Base-by-base conservation (phyloP, 257 asterid genomes). In the Forsythia suspensa region DNA sequence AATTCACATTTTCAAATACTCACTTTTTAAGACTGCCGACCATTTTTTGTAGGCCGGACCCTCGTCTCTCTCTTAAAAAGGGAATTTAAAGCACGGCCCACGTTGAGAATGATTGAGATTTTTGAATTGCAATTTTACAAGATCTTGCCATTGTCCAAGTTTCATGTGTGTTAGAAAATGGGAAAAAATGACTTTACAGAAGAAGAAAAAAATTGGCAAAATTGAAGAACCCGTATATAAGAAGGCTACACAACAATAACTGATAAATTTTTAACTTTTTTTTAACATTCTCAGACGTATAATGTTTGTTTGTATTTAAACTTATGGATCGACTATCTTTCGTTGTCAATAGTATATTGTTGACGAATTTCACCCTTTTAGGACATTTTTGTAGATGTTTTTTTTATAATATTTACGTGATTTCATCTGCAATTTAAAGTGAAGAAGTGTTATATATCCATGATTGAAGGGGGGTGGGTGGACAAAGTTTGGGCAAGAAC, bases 401-500 rank as follows among this genome's bases (percentile, higher is more conserved):
- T 13, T 3, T 48, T 48, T 2, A 4, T n/a, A 48, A 48, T 48
- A 48, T 48, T 48, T 18, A 46, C 5, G 9, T 55, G 6, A 18
- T 55, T 55, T 55, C 7, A 6, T 18, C 5, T 55, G 10, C 10
- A 55, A 55, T 55, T 61, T 21, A 2, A 59, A 21, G 5, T 61
- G 4, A 24, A 61, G 2, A 61, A 61, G 15, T 20, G 4, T 24
- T 20, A 61, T 9, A 37, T 24, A 24, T 21, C 69, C 69, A 61
- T 21, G 38, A 21, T 61, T 61, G 37, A 61, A 36, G 68, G 66
- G 34, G 66, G n/a, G 5, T 3, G n/a, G 1, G 40, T 76, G 85
- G 87, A 83, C 89, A 83, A 86, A 83, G 77, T 79, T 76, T 77
- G 76, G 78, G 73, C 10, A 70, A 46, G 81, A 79, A 79, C 76